A percentile compares a stretch with the other conserved stretches of the same genome.
These are phyloP conservation scores for Fusarium armeniacum DNA, from an alignment of 2,329 filamentous ascomycete genomes.

Conservation along the genomic window DNA sequence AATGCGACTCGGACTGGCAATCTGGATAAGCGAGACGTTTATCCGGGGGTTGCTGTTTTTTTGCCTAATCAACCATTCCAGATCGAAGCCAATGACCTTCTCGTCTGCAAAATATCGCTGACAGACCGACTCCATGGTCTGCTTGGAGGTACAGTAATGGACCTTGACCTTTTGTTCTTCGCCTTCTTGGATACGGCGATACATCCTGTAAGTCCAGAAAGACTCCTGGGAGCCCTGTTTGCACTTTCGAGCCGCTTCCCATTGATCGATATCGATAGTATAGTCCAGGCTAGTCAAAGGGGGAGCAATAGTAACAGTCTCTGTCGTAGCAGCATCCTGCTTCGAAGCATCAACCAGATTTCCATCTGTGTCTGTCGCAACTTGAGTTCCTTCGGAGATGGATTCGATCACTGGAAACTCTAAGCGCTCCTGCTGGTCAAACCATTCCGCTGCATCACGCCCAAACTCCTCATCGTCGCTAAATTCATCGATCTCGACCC, in stretches of 20 bases:
- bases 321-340: conserved; percentile 1
- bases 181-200: conserved; percentile 66
- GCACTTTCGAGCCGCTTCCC: conserved; percentile 62
- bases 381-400: conserved; percentile 18
- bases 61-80: conserved; percentile 81
- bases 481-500: conserved; percentile 37
- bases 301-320: conserved; percentile 24
- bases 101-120: conserved; percentile 76
- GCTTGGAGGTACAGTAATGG: conserved; percentile 80
- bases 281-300: conserved; percentile 51
- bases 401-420: conserved; percentile 1
- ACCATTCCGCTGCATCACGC: conserved; percentile 46
- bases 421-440: conserved; percentile 44
- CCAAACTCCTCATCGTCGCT: conserved; percentile 48
- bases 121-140: conserved; percentile 76
- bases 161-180: conserved; percentile 71
- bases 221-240: conserved; percentile 61
- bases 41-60: conserved; percentile 65
- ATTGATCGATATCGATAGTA: conserved; percentile 51
- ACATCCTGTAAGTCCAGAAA: conserved; percentile 78
- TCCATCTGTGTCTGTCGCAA: conserved; percentile 4
- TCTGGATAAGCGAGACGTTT: conserved; percentile 85
- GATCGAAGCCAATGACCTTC: conserved; percentile 84
- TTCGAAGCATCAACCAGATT: conserved; percentile 20
- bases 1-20: conserved; percentile 82